Evolutionary conservation across 176 grass and related monocot genomes (phyloP), one percentile per base, ranked within the genome.

Genomic region (Musa beccarii): DNA sequence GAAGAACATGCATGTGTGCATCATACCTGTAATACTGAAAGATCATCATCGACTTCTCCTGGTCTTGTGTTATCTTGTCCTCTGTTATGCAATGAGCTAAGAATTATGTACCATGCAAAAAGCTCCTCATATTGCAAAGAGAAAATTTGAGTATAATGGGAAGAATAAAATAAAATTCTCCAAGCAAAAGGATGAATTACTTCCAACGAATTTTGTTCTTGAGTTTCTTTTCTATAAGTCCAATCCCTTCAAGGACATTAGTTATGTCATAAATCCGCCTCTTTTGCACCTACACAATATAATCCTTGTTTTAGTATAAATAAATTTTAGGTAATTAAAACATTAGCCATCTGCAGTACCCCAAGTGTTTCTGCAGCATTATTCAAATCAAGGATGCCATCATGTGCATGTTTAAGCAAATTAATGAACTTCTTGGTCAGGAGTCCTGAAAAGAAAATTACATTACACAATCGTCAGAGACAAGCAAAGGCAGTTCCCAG

Each of bases 221-320:
- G 69, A 85, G 83, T 81, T 90, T 90, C 84, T 97, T 97, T 86
- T 97, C 93, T 88, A 93, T 90, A 64, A 97, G 79, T 11, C 90
- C 93, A 83, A 89, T 90, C 49, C 93, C 93, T 97, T 93, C 93
- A 1, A 97, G 93, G 67, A 97, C 90, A 93, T 90, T 93, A 70
- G 93, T 97, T 54, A 97, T 90, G 75, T 97, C 93, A 85, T 92
- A 97, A 84, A 97, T 90, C 68, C 93, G 85, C 69, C 93, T 88
- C 81, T 92, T 97, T 71, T 92, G 87, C 68, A 97, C 90, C 90
- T 97, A 83, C 68, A 85, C 22, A 78, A 72, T 17, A 77, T 55
- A 50, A 77, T 66, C 11, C 56, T 78, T 78, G 73, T 53, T 52
- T 64, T 29, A 54, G 21, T 12, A 50, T 19, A n/a, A n/a, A 68